phyloP scores from a whole-genome alignment of 2,329 filamentous ascomycete genomes.

The Microthyrium microscopicum region DNA sequence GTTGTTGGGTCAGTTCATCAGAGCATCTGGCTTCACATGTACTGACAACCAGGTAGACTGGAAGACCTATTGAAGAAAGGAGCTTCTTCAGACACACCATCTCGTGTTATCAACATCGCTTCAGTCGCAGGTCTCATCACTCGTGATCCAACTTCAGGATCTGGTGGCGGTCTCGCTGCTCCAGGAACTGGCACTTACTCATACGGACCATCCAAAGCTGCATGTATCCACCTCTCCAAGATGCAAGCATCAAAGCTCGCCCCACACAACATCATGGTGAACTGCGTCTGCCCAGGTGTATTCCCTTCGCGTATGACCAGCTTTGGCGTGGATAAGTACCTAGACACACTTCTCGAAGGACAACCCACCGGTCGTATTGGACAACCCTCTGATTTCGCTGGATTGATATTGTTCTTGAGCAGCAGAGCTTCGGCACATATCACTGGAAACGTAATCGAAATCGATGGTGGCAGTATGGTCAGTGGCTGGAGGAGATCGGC shows the following conservation, averaged over 20 bases:
- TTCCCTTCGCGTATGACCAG: constrained; percentile 39
- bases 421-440: constrained; percentile 26
- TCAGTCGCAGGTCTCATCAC: constrained; percentile 30
- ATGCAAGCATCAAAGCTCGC: constrained; percentile 34
- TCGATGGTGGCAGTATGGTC: constrained; percentile 29
- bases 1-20: background rate
- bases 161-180: constrained; percentile 33
- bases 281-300: constrained; percentile 26
- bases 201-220: constrained; percentile 37
- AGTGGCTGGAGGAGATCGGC: constrained; percentile 27
- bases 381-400: constrained; percentile 31
- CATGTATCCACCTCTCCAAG: constrained; percentile 35
- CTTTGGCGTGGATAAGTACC: constrained; percentile 33
- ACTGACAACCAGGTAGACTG: constrained; percentile 19
- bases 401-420: constrained; percentile 27
- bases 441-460: constrained; percentile 30
- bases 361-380: constrained; percentile 32
- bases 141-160: constrained; percentile 27
- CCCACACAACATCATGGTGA: constrained; percentile 35
- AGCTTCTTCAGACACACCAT: constrained; percentile 25
- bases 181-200: constrained; percentile 35
- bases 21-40: background rate
- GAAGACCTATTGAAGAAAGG: constrained; percentile 31
- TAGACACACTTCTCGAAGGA: constrained; percentile 28
- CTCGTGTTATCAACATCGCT: constrained; percentile 36